Base-by-base conservation (phyloP, 306 rosid genomes). In the Morella rubra region DNA sequence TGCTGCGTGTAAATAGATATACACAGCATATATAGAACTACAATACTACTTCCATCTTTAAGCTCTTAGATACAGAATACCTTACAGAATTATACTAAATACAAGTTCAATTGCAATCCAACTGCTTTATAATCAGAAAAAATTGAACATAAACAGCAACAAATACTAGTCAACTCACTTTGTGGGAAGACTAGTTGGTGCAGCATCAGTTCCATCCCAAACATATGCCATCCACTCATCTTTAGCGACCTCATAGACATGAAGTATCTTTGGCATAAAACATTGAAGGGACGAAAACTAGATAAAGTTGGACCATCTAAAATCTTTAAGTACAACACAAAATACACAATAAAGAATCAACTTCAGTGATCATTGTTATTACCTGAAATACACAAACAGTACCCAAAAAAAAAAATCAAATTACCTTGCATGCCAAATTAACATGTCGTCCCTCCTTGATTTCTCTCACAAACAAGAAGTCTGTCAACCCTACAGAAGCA, bases 171-270 rank as follows among this genome's bases (percentile, higher is more conserved):
- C 18, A 64, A 82, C 88, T 85, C 79, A 92, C 98, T 59, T 85
- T 75, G 79, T 9, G 78, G 47, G 55, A 73, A 91, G 71, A 41
- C 65, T 20, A 27, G 67, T 80, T 15, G 96, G 89, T 7, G 82
- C 85, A 51, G 89, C 60, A 81, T 95, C 95, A 37, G 92, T 90
- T 47, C 98, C 96, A 78, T 95, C 98, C 98, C 98, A 95, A 50
- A 82, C 85, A 78, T 76, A 87, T 45, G 80, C 76, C 49, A 82
- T 77, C 89, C 89, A 83, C 45, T 77, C 76, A 72, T 76, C 81
- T 46, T 81, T 58, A 41, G 76, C 73, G 78, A 32, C 79, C 73
- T 88, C 88, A 62, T 73, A 67, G 75, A 75, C 76, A 80, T 89
- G 82, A 72, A 92, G 73, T 81, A 92, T 69, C 98, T 94, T 72